Percentiles rank a stretch among this genome's conserved stretches.
Evolutionary conservation across 495 filamentous ascomycete genomes (phyloP).

Genomic region (Penicillium argentinense): DNA sequence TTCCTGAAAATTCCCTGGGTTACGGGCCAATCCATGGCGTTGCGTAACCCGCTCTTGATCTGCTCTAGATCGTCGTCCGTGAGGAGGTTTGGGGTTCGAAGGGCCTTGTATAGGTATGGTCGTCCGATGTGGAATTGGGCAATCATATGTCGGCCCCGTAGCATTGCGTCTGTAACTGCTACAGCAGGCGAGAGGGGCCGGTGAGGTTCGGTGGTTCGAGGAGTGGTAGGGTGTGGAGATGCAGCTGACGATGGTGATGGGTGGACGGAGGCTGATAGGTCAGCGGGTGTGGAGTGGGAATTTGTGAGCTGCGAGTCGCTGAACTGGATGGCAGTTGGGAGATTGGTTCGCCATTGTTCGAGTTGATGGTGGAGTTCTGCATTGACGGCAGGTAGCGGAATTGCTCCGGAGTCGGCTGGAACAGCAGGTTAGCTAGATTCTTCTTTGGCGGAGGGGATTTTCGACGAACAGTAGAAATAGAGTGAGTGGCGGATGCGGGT

Average conservation of each 20-base stretch:
- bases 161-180: constrained; percentile 49
- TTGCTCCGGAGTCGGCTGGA: constrained; percentile 44
- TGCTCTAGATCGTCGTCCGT: constrained; percentile 48
- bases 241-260: constrained; percentile 25
- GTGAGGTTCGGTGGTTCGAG: constrained; percentile 18
- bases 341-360: constrained; percentile 48
- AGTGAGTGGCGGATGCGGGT: constrained; percentile 49
- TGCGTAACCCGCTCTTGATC: constrained; percentile 39
- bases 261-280: constrained; percentile 11
- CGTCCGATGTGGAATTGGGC: constrained; percentile 51
- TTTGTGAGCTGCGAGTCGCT: constrained; percentile 23
- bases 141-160: constrained; percentile 44
- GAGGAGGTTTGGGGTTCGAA: constrained; percentile 37
- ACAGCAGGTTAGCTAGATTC: not conserved
- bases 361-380: constrained; percentile 47
- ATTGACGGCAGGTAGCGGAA: constrained; percentile 47
- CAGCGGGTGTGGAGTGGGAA: constrained; percentile 15
- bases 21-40: constrained; percentile 49
- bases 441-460: not conserved
- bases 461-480: constrained; percentile 45
- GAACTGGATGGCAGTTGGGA: constrained; percentile 44
- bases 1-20: constrained; percentile 42
- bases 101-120: constrained; percentile 49
- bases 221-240: constrained; percentile 26
- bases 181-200: constrained; percentile 37